Base-by-base conservation (phyloP, 305 asterid genomes). In the Fraxinus nigra region DNA sequence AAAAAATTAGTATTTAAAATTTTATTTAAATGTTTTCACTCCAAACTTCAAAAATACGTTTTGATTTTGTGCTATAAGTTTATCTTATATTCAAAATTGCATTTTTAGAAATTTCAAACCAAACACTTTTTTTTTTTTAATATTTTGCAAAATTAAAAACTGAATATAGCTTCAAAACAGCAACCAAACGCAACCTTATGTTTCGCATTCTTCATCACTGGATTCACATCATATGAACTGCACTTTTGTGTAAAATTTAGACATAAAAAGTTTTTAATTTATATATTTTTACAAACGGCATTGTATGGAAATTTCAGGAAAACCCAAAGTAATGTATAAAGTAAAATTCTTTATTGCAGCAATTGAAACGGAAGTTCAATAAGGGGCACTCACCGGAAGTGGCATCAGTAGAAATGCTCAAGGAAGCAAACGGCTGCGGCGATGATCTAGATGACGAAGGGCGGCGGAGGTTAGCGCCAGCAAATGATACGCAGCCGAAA, bases 401-500 rank as follows among this genome's bases (percentile, higher is more conserved):
- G 54, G 92, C 75, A 72, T 75, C 78, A 37, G 92, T 79, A 24
- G 88, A 83, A 82, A 79, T 69, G 85, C 86, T 65, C 7, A 87
- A 82, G 84, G 83, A 87, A 48, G 89, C 90, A 46, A 87, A 89
- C 81, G 85, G 69, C 81, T 6, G 87, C 80, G 22, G 8, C 35
- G 35, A 26, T 65, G 33, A 26, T 65, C 35, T 26, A 24, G 73
- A 24, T 11, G 35, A 81, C 2, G 80, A 76, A 18, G 80, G 78
- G 77, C 91, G 91, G 85, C 88, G 90, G 83, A 84, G 43, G 78
- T 80, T 85, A 72, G 89, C 91, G 54, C 93, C 93, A 69, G 90
- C 93, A 72, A 93, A 33, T 7, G 98, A 90, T 0, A 85, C 85
- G 83, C 89, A 90, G 84, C 95, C 90, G 18, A 89, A 46, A 74